Evolutionary conservation across 2,329 filamentous ascomycete species (phyloP).

Genomic region (Neofusicoccum sp.): DNA sequence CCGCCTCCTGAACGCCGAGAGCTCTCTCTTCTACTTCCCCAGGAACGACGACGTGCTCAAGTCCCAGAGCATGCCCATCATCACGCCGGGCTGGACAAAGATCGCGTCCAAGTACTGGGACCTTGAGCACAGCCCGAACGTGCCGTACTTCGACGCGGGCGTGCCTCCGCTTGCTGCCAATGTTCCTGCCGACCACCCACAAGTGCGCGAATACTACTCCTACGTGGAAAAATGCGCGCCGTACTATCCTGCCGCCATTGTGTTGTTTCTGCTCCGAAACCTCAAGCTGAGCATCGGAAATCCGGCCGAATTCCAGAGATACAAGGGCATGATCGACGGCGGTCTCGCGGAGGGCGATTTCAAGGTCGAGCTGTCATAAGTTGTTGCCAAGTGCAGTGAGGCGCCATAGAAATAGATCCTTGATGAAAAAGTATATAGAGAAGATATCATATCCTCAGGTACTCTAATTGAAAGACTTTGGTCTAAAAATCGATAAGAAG

Average conservation of each 20-base stretch:
- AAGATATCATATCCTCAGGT: neutral
- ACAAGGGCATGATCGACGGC: neutral
- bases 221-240: neutral
- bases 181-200: neutral
- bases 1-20: too few species aligned
- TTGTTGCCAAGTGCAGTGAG: too few species aligned
- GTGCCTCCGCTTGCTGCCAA: neutral
- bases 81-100: neutral
- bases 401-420: neutral
- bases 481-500: too few species aligned
- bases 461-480: neutral
- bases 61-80: neutral
- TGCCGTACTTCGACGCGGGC: neutral
- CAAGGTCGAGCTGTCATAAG: neutral
- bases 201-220: neutral
- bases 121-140: neutral
- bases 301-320: neutral
- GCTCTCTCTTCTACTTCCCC: neutral
- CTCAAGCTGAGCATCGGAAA: neutral
- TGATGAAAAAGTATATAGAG: neutral
- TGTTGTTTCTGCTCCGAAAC: neutral
- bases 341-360: neutral
- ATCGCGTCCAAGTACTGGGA: neutral
- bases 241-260: neutral
- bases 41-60: neutral